A percentile compares a stretch with the other conserved stretches of the same genome.
Evolutionary conservation across 352 stramenopile species (phyloP).

Genomic region (Globisporangium nagaii): DNA sequence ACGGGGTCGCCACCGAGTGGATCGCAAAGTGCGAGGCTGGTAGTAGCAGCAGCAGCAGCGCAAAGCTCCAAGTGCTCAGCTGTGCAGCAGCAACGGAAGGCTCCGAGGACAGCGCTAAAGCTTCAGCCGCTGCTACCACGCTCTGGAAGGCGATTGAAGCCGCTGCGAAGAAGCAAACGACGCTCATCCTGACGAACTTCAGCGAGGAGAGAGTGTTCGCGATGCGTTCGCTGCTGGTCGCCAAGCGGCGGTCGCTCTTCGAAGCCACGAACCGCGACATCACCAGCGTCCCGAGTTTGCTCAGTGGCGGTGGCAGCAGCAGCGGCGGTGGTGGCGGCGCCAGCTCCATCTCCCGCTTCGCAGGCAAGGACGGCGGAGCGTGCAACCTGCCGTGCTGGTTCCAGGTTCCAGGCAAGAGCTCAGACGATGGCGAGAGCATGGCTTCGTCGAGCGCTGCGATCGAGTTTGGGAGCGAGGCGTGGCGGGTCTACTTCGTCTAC

Average conservation of each 20-base stretch:
- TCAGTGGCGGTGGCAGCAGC: constrained; percentile 8
- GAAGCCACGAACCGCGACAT: constrained; percentile 47
- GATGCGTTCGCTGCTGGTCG: constrained; percentile 34
- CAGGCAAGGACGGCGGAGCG: background rate
- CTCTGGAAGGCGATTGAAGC: constrained; percentile 39
- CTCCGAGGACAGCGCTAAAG: constrained; percentile 7
- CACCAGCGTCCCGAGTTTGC: constrained; percentile 7
- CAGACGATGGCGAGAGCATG: background rate
- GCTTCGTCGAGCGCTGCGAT: constrained; percentile 1
- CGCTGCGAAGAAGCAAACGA: constrained; percentile 29
- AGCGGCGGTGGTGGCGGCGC: background rate
- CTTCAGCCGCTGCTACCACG: too few relatives aligned
- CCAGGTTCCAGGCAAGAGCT: background rate
- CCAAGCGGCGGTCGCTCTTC: constrained; percentile 42
- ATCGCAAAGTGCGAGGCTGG: constrained; percentile 29
- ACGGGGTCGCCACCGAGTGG: constrained; percentile 47
- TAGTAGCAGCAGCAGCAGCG: too few relatives aligned
- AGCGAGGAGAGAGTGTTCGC: constrained; percentile 14
- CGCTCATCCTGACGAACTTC: constrained; percentile 42
- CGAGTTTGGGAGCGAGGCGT: constrained; percentile 40
- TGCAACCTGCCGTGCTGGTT: constrained; percentile 8
- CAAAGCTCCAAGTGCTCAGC: background rate
- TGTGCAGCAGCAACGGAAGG: constrained; percentile 7
- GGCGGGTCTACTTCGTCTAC: constrained; percentile 47
- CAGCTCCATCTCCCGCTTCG: background rate